Percentiles rank a stretch among this genome's conserved stretches.
These are phyloP conservation scores for Cephaloascus albidus DNA, from an alignment of 805 yeast species.

Conservation along the genomic window DNA sequence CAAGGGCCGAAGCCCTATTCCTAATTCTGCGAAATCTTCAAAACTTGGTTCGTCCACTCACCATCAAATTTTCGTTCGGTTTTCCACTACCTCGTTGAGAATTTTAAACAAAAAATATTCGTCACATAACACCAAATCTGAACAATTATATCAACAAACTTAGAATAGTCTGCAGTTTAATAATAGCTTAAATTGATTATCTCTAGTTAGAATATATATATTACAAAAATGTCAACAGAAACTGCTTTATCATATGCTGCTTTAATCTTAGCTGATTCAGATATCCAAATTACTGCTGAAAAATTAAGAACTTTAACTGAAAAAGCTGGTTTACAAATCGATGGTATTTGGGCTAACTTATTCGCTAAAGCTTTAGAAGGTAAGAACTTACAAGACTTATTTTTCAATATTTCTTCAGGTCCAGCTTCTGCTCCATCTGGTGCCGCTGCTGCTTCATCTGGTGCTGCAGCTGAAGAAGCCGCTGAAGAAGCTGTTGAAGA, in stretches of 20 bases:
- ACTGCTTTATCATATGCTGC: conserved; percentile 42
- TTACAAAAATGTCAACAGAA: conserved; percentile 31
- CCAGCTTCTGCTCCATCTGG: conserved; percentile 32
- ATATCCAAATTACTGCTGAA: conserved; percentile 34
- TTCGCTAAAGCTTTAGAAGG: conserved; percentile 38
- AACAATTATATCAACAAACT: not conserved
- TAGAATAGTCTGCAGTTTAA: conserved; percentile 31
- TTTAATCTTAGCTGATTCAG: conserved; percentile 39
- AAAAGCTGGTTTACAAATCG: conserved; percentile 34
- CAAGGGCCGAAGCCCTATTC: too few species aligned
- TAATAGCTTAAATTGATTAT: conserved; percentile 35
- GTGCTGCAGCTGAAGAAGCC: conserved; percentile 23
- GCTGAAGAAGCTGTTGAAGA: conserved; percentile 18
- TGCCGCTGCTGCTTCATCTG: conserved; percentile 24
- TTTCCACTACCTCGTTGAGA: not conserved
- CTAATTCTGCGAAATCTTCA: too few species aligned
- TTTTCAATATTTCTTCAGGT: conserved; percentile 38
- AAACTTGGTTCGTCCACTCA: too few species aligned
- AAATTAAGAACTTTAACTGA: conserved; percentile 30
- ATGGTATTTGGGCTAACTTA: conserved; percentile 37
- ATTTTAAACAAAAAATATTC: too few species aligned
- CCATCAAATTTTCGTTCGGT: too few species aligned
- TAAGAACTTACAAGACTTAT: conserved; percentile 36
- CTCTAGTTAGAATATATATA: conserved; percentile 23
- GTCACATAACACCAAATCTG: not conserved